Conservation (phyloP, 176 grass and related monocot species). For the Avena sativa region DNA sequence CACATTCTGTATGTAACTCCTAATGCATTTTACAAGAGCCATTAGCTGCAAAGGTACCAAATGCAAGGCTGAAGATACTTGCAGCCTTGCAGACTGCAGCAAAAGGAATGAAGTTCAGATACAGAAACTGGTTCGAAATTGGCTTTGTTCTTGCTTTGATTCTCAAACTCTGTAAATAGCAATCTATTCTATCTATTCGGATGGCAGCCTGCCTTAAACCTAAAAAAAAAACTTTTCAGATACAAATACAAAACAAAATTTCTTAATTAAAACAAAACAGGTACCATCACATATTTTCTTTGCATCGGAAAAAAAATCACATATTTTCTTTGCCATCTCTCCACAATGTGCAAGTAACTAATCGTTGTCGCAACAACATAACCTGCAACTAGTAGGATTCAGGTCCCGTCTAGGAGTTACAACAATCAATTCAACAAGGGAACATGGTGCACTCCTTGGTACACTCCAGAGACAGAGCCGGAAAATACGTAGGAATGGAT, state of each 20-base stretch:
- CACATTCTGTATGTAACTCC: neutral
- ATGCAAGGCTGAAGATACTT: neutral
- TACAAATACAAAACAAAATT: too few species aligned
- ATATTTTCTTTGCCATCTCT: neutral
- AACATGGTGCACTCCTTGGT: neutral
- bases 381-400: constrained; percentile 13
- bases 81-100: neutral
- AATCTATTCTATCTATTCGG: too few species aligned
- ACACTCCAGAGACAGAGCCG: neutral
- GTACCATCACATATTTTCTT: neutral
- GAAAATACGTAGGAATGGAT: neutral
- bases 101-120: neutral
- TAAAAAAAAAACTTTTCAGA: too few species aligned
- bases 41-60: neutral
- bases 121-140: neutral
- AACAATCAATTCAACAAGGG: neutral
- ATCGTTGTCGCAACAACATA: neutral
- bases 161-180: too few species aligned
- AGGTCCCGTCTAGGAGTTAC: neutral
- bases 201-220: too few species aligned
- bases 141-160: too few species aligned
- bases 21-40: neutral
- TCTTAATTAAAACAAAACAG: too few species aligned
- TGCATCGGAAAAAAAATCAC: too few species aligned
- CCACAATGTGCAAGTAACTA: neutral